A percentile compares a stretch with the other conserved stretches of the same genome.
phyloP scores from a whole-genome alignment of 805 yeast species.

The Metschnikowia lachancei region DNA sequence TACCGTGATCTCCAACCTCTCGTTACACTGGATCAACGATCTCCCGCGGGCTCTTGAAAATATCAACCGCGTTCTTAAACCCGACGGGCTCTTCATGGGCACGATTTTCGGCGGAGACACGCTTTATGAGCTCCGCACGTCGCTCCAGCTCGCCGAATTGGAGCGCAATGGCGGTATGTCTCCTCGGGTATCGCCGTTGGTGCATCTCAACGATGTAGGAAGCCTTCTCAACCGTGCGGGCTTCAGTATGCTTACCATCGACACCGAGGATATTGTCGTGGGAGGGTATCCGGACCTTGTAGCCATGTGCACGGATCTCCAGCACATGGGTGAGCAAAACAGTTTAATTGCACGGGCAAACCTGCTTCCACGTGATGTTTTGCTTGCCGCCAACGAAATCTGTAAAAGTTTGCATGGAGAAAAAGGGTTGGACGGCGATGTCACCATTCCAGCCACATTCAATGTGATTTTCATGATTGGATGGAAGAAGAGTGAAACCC shows the following conservation, averaged over 20 bases:
- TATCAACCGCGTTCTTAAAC: constrained; percentile 58
- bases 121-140: constrained; percentile 74
- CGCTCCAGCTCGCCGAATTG: constrained; percentile 77
- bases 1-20: constrained; percentile 68
- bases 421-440: constrained; percentile 42
- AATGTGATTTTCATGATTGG: constrained; percentile 82
- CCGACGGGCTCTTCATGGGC: constrained; percentile 81
- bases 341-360: constrained; percentile 53
- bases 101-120: constrained; percentile 84
- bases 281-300: constrained; percentile 69
- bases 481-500: constrained; percentile 72
- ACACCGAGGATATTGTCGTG: constrained; percentile 78
- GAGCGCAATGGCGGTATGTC: constrained; percentile 78
- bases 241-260: constrained; percentile 76
- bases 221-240: constrained; percentile 70
- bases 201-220: constrained; percentile 75
- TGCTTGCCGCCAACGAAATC: constrained; percentile 74
- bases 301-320: constrained; percentile 66
- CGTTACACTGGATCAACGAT: constrained; percentile 84
- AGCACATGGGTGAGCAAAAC: constrained; percentile 82
- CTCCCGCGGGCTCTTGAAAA: constrained; percentile 62
- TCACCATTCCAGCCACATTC: constrained; percentile 73
- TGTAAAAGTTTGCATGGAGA: constrained; percentile 72
- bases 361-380: constrained; percentile 51
- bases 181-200: constrained; percentile 79